Evolutionary conservation across 805 yeast species (phyloP).

Genomic region (Ogataea trehaloabstinens): DNA sequence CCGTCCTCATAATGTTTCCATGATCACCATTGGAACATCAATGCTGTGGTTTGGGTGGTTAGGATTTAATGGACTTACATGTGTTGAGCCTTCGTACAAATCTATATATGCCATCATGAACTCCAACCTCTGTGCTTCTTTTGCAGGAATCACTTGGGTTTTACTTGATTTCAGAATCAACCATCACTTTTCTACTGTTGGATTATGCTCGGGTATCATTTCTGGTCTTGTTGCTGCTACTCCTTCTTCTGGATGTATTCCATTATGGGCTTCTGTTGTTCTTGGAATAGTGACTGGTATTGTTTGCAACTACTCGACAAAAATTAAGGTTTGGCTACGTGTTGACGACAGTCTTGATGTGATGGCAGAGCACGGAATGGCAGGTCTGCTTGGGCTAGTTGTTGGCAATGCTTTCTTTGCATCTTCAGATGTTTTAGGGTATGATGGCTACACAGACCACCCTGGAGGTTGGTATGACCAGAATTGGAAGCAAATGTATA

Average conservation of each 20-base stretch:
- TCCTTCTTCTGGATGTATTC: conserved; percentile 88
- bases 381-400: conserved; percentile 87
- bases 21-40: conserved; percentile 84
- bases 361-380: conserved; percentile 98
- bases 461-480: conserved; percentile 91
- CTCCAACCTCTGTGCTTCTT: conserved; percentile 83
- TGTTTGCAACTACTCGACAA: conserved; percentile 87
- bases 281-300: conserved; percentile 80
- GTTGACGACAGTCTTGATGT: conserved; percentile 95
- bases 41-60: conserved; percentile 95
- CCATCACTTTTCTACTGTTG: conserved; percentile 91
- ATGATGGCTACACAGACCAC: conserved; percentile 82
- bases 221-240: conserved; percentile 97
- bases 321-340: conserved; percentile 71
- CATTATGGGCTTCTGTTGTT: conserved; percentile 86
- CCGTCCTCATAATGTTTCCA: conserved; percentile 92
- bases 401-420: conserved; percentile 82
- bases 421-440: conserved; percentile 82
- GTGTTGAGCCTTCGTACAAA: conserved; percentile 75
- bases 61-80: conserved; percentile 90
- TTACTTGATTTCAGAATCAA: conserved; percentile 84
- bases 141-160: conserved; percentile 93
- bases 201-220: conserved; percentile 91
- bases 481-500: conserved; percentile 88
- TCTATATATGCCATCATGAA: conserved; percentile 91